A percentile compares a stretch with the other conserved stretches of the same genome.
phyloP scores from a whole-genome alignment of 2,329 filamentous ascomycete genomes.

The Scortechinia acanthostroma region DNA sequence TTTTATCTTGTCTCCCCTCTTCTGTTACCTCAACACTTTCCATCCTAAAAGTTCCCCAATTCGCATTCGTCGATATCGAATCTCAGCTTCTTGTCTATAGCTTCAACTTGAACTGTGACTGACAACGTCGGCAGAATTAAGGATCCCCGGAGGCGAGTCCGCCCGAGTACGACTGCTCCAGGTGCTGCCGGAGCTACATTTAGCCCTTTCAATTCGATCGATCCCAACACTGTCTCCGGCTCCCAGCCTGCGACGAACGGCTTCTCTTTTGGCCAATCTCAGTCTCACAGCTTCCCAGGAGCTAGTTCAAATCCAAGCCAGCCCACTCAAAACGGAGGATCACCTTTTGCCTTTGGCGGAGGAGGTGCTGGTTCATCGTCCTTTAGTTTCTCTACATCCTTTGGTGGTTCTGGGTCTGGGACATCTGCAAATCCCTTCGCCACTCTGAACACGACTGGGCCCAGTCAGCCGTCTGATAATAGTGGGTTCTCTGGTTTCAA shows the following conservation, averaged over 20 bases:
- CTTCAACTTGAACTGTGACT: too few species aligned
- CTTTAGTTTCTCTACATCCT: constrained; percentile 17
- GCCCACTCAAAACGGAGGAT: constrained; percentile 12
- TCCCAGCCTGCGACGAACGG: constrained; percentile 13
- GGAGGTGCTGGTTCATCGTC: neutral
- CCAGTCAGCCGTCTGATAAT: constrained; percentile 9
- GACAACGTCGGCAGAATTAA: constrained; percentile 23
- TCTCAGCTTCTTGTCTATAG: too few species aligned
- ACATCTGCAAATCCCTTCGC: constrained; percentile 21
- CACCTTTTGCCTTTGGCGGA: constrained; percentile 18
- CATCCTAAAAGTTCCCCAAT: too few species aligned
- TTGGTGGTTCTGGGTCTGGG: constrained; percentile 9
- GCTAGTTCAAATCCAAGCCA: constrained; percentile 9
- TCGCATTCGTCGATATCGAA: too few species aligned
- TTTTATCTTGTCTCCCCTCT: too few species aligned
- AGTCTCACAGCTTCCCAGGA: constrained; percentile 21
- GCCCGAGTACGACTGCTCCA: constrained; percentile 12
- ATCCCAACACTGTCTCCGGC: constrained; percentile 4
- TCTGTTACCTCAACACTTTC: too few species aligned
- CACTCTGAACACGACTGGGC: constrained; percentile 13
- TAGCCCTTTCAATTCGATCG: neutral
- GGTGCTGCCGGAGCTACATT: constrained; percentile 1
- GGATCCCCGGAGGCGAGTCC: constrained; percentile 13
- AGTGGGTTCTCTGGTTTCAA: constrained; percentile 17
- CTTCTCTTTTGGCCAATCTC: constrained; percentile 19